phyloP scores from a whole-genome alignment of 2,329 filamentous ascomycete genomes.

The Fusarium xylarioides region DNA sequence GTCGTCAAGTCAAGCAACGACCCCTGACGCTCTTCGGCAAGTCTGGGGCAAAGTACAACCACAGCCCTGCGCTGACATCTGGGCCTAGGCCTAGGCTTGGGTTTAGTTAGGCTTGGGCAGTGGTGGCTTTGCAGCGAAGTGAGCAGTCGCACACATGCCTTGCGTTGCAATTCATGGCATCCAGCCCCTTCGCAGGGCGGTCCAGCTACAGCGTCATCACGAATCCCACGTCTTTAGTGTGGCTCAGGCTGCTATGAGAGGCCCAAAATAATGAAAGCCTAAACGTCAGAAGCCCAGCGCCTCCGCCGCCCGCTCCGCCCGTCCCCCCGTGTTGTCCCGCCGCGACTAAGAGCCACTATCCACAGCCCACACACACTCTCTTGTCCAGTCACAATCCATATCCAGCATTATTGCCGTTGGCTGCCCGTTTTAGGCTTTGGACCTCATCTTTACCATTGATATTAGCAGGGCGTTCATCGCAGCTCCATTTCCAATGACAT shows the following conservation, averaged over 20 bases:
- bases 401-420: conserved; percentile 32
- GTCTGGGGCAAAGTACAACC: conserved; percentile 37
- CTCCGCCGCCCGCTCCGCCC: conserved; percentile 35
- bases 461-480: conserved; percentile 38
- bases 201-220: conserved; percentile 32
- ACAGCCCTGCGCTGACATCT: conserved; percentile 40
- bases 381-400: conserved; percentile 35
- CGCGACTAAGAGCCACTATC: conserved; percentile 37
- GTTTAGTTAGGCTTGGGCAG: conserved; percentile 18
- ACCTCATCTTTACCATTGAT: conserved; percentile 38
- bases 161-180: conserved; percentile 19
- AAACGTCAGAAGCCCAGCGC: conserved; percentile 31
- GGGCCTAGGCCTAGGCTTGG: conserved; percentile 22
- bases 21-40: conserved; percentile 35
- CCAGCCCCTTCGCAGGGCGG: conserved; percentile 36
- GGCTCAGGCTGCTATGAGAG: conserved; percentile 35
- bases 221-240: conserved; percentile 28
- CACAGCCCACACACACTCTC: conserved; percentile 38
- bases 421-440: conserved; percentile 35
- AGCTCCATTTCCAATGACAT: conserved; percentile 30
- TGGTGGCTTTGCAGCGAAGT: conserved; percentile 39
- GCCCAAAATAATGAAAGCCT: conserved; percentile 31
- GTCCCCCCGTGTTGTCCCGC: conserved; percentile 34
- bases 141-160: conserved; percentile 28
- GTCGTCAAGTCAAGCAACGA: conserved; percentile 35